phyloP scores from a whole-genome alignment of 164 flowering plant species.

The Euptelea pleiosperma region DNA sequence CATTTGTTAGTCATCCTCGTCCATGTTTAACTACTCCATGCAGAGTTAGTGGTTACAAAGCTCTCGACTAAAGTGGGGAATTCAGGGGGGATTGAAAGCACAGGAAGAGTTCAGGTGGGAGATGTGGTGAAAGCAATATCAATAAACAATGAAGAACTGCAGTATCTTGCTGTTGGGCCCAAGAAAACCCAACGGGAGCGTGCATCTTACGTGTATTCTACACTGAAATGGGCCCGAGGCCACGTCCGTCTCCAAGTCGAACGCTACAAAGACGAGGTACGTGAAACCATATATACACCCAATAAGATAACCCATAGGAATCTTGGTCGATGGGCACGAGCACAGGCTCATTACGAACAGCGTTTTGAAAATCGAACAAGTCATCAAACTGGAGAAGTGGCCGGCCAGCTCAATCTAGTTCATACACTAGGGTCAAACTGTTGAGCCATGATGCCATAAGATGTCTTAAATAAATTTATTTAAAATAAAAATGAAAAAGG shows the following conservation, averaged over 20 bases:
- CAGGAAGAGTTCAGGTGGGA: conserved; percentile 29
- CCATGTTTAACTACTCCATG: conserved; percentile 5
- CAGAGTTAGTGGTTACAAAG: conserved; percentile 30
- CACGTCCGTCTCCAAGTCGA: conserved; percentile 28
- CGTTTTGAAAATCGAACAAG: too few species aligned
- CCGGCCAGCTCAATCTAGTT: too few species aligned
- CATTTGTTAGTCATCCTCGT: background rate
- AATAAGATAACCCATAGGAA: background rate
- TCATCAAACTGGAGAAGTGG: too few species aligned
- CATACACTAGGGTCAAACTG: too few species aligned
- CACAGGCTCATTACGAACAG: too few species aligned
- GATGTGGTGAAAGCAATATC: conserved; percentile 29
- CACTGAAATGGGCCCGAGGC: conserved; percentile 19
- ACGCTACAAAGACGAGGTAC: conserved; percentile 29
- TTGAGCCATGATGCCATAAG: too few species aligned
- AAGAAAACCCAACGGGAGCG: conserved; percentile 15
- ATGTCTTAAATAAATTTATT: too few species aligned
- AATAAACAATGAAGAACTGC: conserved; percentile 23
- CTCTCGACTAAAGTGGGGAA: conserved; percentile 24
- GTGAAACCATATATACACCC: background rate
- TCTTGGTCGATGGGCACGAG: too few species aligned
- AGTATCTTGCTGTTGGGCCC: conserved; percentile 25
- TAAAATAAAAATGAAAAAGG: too few species aligned
- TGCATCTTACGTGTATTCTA: conserved; percentile 24
- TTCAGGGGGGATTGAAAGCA: conserved; percentile 32